Percentiles rank a stretch among this genome's conserved stretches.
These are phyloP conservation scores for Halophytophthora polymorphica DNA, from an alignment of 352 stramenopile species.

Conservation along the genomic window DNA sequence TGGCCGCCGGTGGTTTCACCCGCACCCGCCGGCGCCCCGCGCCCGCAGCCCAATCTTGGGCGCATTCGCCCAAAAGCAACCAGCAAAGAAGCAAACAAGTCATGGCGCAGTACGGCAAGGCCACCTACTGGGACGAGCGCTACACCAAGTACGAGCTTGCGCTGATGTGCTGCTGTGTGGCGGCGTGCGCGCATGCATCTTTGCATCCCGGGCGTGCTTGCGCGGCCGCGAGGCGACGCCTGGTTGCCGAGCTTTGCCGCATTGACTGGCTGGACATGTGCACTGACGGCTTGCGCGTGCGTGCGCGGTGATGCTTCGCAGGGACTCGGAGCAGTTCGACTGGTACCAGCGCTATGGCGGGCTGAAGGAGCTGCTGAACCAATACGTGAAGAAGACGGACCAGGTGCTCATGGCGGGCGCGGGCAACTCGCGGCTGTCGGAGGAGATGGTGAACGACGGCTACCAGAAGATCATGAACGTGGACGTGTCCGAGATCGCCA, in stretches of 20 bases:
- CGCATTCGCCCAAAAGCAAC: no score
- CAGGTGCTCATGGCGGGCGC: conserved; percentile 91
- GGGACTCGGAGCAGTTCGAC: conserved; percentile 92
- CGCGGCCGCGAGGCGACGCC: background rate
- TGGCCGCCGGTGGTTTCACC: no score
- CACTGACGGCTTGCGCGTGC: background rate
- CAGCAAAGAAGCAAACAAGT: background rate
- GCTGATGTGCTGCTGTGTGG: background rate
- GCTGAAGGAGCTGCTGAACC: conserved; percentile 84
- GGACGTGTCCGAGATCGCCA: conserved; percentile 92
- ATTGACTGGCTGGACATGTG: background rate
- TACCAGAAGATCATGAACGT: conserved; percentile 96
- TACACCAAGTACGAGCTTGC: conserved; percentile 87
- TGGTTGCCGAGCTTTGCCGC: background rate
- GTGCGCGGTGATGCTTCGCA: conserved; percentile 14
- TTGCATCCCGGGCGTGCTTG: background rate
- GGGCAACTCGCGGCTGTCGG: conserved; percentile 92
- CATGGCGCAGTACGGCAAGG: conserved; percentile 92
- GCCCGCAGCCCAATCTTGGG: no score
- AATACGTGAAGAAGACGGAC: conserved; percentile 95
- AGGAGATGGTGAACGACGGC: conserved; percentile 96
- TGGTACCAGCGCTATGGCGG: conserved; percentile 94
- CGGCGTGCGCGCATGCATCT: no score
- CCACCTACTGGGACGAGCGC: conserved; percentile 92
- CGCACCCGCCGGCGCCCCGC: no score